Evolutionary conservation across 768 basidiomycete species (phyloP), one percentile per base, ranked within the genome.

Genomic region (Favolaschia claudopus): DNA sequence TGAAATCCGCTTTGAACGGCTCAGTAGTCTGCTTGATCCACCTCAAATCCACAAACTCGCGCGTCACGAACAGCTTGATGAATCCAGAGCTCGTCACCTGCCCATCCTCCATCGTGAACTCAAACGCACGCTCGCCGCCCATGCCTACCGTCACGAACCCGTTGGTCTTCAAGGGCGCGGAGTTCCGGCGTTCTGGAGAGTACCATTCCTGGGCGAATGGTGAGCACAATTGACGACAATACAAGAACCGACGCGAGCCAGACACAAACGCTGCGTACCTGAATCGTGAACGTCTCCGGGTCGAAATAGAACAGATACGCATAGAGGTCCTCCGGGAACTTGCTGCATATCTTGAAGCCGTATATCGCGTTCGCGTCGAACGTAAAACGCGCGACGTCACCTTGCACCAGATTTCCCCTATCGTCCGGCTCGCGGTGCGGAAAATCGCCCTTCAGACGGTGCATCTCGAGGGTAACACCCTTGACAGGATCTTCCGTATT

Each of bases 41-140:
- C 27, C 69, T 71, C 67, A 81, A 70, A 4, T 78, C 77, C 5
- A 77, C 75, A 57, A 74, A 79, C 7, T 67, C 68, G 3, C 78
- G 79, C n/a, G 79, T 82, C 6, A 82, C 74, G 60, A 82, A 82
- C 14, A 82, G 60, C 55, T 82, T 82, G 50, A 82, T 59, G 67
- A 82, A 82, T 17, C 78, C 77, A 0, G 74, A 49, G 47, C 47
- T 49, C 20, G 31, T 10, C 5, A 28, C 5, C 39, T 10, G 14
- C 14, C 39, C 39, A 12, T 12, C 12, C 19, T 12, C 14, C 14
- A 40, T 12, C 39, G 8, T 8, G 22, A 40, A 40, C 19, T 10
- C 19, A 20, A 40, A 40, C 39, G 39, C 12, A 8, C 14, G 39
- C 19, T 40, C 39, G 8, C 10, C 39, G 22, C 39, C 39, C 39